Conservation (phyloP, 2,329 filamentous ascomycete species). For the Akanthomyces dipterigenus region DNA sequence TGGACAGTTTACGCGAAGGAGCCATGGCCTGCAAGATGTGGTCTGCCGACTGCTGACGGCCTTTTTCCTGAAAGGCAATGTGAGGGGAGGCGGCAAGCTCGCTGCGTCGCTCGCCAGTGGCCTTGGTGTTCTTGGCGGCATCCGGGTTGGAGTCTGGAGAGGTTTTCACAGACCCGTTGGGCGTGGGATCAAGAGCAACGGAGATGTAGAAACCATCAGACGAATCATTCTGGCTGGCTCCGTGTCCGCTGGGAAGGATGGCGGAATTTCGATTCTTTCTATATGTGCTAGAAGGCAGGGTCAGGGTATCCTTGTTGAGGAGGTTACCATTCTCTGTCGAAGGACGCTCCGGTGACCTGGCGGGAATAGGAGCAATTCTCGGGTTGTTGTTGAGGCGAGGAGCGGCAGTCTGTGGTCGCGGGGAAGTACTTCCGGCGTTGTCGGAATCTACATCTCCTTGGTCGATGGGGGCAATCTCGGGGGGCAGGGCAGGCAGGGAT, state of each 20-base stretch:
- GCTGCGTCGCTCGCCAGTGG: slow-evolving; percentile 36
- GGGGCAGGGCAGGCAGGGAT: slow-evolving; percentile 83
- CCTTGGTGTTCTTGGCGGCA: slow-evolving; percentile 52
- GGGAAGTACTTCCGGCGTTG: slow-evolving; percentile 63
- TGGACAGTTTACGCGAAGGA: slow-evolving; percentile 42
- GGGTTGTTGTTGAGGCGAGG: slow-evolving; percentile 46
- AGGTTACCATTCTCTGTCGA: slow-evolving; percentile 23
- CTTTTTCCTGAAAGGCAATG: slow-evolving; percentile 85
- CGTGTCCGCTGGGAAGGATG: slow-evolving; percentile 44
- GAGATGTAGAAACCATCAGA: slow-evolving; percentile 71
- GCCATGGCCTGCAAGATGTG: slow-evolving; percentile 47
- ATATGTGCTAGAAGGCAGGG: slow-evolving; percentile 69
- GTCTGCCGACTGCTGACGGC: slow-evolving; percentile 52
- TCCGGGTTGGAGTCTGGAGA: slow-evolving; percentile 42
- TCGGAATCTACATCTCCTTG: slow-evolving; percentile 56
- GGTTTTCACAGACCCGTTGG: slow-evolving; percentile 48
- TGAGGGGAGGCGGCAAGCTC: slow-evolving; percentile 61
- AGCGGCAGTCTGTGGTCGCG: slow-evolving; percentile 43
- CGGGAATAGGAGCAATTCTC: slow-evolving; percentile 44
- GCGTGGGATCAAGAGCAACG: slow-evolving; percentile 64
- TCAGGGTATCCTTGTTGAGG: slow-evolving; percentile 51
- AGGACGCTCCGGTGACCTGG: slow-evolving; percentile 47
- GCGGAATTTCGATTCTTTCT: slow-evolving; percentile 70
- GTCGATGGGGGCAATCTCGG: slow-evolving; percentile 58
- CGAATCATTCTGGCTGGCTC: slow-evolving; percentile 41